A percentile compares a stretch with the other conserved stretches of the same genome.
Evolutionary conservation across 2,329 filamentous ascomycete genomes (phyloP).

Genomic region (Balansia obtecta): DNA sequence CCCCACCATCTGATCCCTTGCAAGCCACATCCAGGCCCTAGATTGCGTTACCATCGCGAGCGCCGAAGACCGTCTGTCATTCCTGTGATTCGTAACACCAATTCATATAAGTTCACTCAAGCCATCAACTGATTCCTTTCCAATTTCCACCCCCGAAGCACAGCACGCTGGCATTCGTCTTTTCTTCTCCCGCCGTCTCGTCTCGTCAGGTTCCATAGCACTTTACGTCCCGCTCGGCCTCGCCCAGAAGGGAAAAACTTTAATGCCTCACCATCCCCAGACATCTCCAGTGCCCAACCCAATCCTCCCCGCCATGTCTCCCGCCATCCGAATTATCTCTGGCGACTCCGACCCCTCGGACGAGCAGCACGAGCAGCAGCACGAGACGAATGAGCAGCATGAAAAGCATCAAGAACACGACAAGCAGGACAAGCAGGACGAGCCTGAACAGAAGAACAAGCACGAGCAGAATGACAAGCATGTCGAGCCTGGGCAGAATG

Average conservation of each 20-base stretch:
- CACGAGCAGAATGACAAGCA: neutral
- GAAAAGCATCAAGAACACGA: neutral
- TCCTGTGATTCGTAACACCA: neutral
- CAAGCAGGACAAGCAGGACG: neutral
- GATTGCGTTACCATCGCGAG: neutral
- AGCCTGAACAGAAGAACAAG: neutral
- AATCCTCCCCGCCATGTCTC: constrained; percentile 14
- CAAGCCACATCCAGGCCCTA: neutral
- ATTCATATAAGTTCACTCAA: neutral
- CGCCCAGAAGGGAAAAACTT: neutral
- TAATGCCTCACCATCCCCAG: neutral
- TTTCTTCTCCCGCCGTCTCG: no score
- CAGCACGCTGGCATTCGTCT: no score
- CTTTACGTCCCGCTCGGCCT: neutral
- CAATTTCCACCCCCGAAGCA: no score
- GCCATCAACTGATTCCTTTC: neutral
- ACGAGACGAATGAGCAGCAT: neutral
- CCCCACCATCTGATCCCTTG: neutral
- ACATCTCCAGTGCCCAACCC: neutral
- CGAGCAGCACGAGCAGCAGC: neutral
- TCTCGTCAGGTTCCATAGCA: neutral
- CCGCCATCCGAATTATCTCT: constrained; percentile 9
- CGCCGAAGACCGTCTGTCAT: neutral
- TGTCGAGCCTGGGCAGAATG: neutral
- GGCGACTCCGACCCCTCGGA: neutral